A percentile compares a stretch with the other conserved stretches of the same genome.
phyloP scores from a whole-genome alignment of 1,139 yeast genomes.

The Debaryomyces nepalensis region DNA sequence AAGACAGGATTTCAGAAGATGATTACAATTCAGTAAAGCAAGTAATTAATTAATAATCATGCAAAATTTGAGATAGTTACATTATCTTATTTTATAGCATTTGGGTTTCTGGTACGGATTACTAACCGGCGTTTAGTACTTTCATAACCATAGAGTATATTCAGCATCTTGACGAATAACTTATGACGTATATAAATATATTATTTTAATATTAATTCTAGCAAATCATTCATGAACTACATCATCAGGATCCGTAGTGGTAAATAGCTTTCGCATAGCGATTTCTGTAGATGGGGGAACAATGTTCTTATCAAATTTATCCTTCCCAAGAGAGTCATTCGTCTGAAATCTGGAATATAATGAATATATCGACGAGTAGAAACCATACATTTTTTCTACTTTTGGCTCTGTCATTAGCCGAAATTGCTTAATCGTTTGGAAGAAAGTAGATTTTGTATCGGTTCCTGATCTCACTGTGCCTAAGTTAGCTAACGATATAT shows the following conservation, averaged over 20 bases:
- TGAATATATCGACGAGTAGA: constrained; percentile 42
- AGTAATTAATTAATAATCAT: constrained; percentile 14
- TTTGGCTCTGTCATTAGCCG: constrained; percentile 57
- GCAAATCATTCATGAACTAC: constrained; percentile 22
- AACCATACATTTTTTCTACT: constrained; percentile 39
- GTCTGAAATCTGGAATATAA: constrained; percentile 36
- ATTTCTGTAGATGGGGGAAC: constrained; percentile 44
- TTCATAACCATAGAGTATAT: constrained; percentile 41
- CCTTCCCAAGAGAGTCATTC: constrained; percentile 37
- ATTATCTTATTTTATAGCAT: constrained; percentile 4
- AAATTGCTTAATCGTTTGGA: constrained; percentile 57
- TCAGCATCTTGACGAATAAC: constrained; percentile 7
- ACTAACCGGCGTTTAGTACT: constrained; percentile 28
- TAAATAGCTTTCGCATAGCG: constrained; percentile 51
- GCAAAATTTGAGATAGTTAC: constrained; percentile 5
- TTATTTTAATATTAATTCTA: constrained; percentile 1
- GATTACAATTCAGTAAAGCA: constrained; percentile 56
- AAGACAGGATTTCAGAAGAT: constrained; percentile 56
- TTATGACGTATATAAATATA: constrained; percentile 2
- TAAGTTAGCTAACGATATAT: constrained; percentile 56
- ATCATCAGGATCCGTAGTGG: constrained; percentile 56
- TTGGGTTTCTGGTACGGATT: constrained; percentile 6
- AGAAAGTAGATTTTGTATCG: constrained; percentile 48
- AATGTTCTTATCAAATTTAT: constrained; percentile 28
- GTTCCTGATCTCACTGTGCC: constrained; percentile 60